These are phyloP conservation scores for Calonectria henricotiae DNA, from an alignment of 2,329 filamentous ascomycete genomes.

Conservation along the genomic window DNA sequence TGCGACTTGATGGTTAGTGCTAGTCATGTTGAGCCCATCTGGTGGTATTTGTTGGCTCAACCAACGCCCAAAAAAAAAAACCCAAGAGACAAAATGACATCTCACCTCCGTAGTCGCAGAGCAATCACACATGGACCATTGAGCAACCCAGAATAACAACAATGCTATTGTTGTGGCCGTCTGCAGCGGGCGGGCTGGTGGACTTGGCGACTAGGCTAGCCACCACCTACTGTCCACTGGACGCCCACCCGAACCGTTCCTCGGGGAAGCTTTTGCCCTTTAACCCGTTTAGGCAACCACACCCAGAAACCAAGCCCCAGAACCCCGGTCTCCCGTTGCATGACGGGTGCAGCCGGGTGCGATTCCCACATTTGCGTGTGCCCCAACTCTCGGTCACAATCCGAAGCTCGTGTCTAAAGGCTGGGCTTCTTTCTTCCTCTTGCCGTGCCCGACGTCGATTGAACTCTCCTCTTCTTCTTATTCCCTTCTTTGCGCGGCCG, in stretches of 20 bases:
- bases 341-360: conserved; percentile 42
- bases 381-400: conserved; percentile 51
- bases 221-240: neutral
- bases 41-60: conserved; percentile 22
- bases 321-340: conserved; percentile 41
- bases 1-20: conserved; percentile 1
- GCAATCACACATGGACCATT: conserved; percentile 6
- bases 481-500: conserved; percentile 18
- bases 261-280: conserved; percentile 37
- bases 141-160: neutral
- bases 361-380: conserved; percentile 43
- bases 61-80: conserved; percentile 1
- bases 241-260: conserved; percentile 25
- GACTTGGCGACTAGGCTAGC: too few relatives aligned
- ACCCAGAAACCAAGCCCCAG: conserved; percentile 25
- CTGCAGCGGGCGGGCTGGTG: conserved; percentile 1
- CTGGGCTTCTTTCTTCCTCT: conserved; percentile 42
- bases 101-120: conserved; percentile 7
- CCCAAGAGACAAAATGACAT: neutral
- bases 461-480: conserved; percentile 43
- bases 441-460: conserved; percentile 29
- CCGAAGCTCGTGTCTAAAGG: conserved; percentile 50
- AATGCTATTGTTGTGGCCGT: neutral
- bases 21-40: conserved; percentile 7
- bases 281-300: conserved; percentile 41